Base-by-base conservation (phyloP, 306 rosid species). In the Potentilla sterilis region DNA sequence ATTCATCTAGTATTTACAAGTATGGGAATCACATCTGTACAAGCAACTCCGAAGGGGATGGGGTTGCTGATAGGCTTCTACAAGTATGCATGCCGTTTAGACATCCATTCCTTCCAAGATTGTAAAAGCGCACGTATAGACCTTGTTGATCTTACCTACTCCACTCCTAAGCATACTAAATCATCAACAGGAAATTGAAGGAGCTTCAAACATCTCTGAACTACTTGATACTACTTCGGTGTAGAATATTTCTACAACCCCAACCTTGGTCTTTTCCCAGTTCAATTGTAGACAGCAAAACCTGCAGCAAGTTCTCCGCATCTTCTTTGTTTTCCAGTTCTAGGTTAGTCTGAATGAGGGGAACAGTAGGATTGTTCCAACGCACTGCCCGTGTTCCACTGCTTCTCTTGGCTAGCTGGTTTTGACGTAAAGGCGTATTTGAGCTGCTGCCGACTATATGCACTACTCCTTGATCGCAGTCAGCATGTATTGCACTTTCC, bases 381-480 rank as follows among this genome's bases (percentile, higher is more conserved):
- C 83, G 82, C 24, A 77, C 86, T 1, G 85, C 58, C 80, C 86
- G 82, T 3, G 71, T 61, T 84, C 84, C 85, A 66, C 83, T 42
- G 38, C 85, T 82, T 72, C 80, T 74, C 79, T 85, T 92, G 22
- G 84, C 84, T 75, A 84, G 81, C 55, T 80, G 92, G 76, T 79
- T 88, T 48, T 83, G 88, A 83, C 86, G 87, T 80, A 83, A 67
- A 5, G 85, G 68, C 18, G 87, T 75, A 66, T 92, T 95, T 37
- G 98, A 90, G 77, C 88, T 77, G 77, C 96, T 91, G 74, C 98
- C 88, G 55, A 95, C 97, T 9, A 90, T 87, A 80, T 89, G 97
- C 54, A 95, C 83, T 58, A 85, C 88, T 43, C 79, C 88, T 80
- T 82, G 81, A 83, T 76, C 79, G 5, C 85, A n/a, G 78, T 89